These are phyloP conservation scores for Talaromyces trachyspermus DNA, from an alignment of 495 filamentous ascomycete genomes.

Conservation along the genomic window DNA sequence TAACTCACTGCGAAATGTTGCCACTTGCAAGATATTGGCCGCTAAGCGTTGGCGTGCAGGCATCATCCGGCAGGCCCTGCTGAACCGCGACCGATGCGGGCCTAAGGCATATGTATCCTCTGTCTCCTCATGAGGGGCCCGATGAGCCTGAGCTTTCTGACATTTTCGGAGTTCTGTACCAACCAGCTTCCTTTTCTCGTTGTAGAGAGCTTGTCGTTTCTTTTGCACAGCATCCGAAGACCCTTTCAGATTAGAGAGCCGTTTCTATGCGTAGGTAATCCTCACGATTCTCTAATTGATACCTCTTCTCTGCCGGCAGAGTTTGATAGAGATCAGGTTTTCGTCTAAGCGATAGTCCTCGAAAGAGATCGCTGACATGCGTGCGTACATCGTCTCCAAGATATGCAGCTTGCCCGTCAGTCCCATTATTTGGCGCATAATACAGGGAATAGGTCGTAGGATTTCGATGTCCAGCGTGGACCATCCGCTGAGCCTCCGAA, in stretches of 20 bases:
- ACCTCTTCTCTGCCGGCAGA: slow-evolving; percentile 17
- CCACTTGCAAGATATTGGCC: not conserved
- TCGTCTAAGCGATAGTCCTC: slow-evolving; percentile 12
- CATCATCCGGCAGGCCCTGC: slow-evolving; percentile 7
- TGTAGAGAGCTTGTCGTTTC: slow-evolving; percentile 13
- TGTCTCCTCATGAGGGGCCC: slow-evolving; percentile 7
- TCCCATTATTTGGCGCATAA: slow-evolving; percentile 17
- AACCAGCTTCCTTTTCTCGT: slow-evolving; percentile 18
- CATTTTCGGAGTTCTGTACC: slow-evolving; percentile 14
- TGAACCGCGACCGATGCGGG: slow-evolving; percentile 12
- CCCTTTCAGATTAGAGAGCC: not conserved
- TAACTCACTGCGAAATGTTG: not conserved
- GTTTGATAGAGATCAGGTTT: slow-evolving; percentile 20
- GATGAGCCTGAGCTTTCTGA: slow-evolving; percentile 13
- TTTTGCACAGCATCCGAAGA: slow-evolving; percentile 7
- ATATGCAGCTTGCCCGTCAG: slow-evolving; percentile 14
- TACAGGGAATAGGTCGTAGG: slow-evolving; percentile 12
- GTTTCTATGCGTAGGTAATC: slow-evolving; percentile 14
- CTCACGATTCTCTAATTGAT: slow-evolving; percentile 15
- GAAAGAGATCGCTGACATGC: slow-evolving; percentile 16
- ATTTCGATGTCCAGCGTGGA: slow-evolving; percentile 14
- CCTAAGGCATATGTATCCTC: slow-evolving; percentile 6
- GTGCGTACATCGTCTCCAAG: slow-evolving; percentile 14
- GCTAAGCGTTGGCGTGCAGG: not conserved
- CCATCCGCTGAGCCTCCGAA: slow-evolving; percentile 16